Base-by-base conservation (phyloP, 192 early-diverging fungal genomes). In the Mortierella alpina region DNA sequence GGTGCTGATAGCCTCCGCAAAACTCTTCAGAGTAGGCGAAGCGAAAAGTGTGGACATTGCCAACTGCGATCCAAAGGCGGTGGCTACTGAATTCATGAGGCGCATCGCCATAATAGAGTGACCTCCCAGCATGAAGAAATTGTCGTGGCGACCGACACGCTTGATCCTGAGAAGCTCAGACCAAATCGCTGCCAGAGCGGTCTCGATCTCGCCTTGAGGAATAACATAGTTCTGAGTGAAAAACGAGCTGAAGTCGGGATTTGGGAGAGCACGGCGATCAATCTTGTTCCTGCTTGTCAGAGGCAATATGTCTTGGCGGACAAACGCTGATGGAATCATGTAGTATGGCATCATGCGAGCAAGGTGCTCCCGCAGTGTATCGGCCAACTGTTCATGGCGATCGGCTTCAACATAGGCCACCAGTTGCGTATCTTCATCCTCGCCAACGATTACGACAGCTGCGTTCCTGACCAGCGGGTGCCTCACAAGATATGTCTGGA, bases 361-460 rank as follows among this genome's bases (percentile, higher is more conserved):
- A n/a, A n/a, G n/a, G n/a, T n/a, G n/a, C n/a, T n/a, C n/a, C n/a
- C n/a, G n/a, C n/a, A n/a, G n/a, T n/a, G n/a, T n/a, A n/a, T n/a
- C n/a, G n/a, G n/a, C n/a, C n/a, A n/a, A n/a, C n/a, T n/a, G n/a
- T n/a, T n/a, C n/a, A n/a, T n/a, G n/a, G n/a, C n/a, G n/a, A n/a
- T n/a, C n/a, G n/a, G n/a, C n/a, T n/a, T n/a, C 31, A 2, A 90
- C 83, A 76, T 92, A 93, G 60, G 83, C 82, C 17, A 90, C 86
- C 11, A 91, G 82, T 47, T 41, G 4, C 42, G 14, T 8, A 87
- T n/a, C 74, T 5, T 49, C 22, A 12, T n/a, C n/a, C n/a, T n/a
- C n/a, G n/a, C n/a, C n/a, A n/a, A n/a, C n/a, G n/a, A n/a, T n/a
- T n/a, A n/a, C n/a, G n/a, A n/a, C n/a, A n/a, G n/a, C n/a, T n/a